These are phyloP conservation scores for Saccharomycopsis sp. DNA, from an alignment of 805 yeast species.

Conservation along the genomic window DNA sequence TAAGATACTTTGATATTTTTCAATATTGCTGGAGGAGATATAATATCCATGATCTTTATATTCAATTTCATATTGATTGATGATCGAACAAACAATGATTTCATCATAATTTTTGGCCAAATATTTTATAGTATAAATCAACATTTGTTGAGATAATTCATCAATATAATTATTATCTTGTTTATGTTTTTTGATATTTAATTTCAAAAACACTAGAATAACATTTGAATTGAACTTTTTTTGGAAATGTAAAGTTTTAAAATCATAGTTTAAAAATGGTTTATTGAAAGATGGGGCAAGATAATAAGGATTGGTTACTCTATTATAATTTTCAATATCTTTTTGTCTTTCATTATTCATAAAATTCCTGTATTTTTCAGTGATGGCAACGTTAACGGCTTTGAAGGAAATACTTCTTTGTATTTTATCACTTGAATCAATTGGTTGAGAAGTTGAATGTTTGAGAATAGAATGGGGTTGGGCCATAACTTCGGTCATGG, in stretches of 20 bases:
- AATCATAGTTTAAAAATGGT: conserved; percentile 14
- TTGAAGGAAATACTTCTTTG: no score
- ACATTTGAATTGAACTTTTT: conserved; percentile 6
- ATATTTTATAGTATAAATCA: conserved; percentile 6
- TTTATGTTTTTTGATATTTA: neutral
- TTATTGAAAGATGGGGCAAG: conserved; percentile 17
- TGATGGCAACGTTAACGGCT: no score
- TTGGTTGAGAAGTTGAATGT: no score
- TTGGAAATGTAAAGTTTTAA: conserved; percentile 4
- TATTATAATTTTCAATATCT: conserved; percentile 13
- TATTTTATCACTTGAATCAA: no score
- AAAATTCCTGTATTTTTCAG: conserved; percentile 13
- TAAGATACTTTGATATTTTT: conserved; percentile 2
- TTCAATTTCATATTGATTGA: conserved; percentile 9
- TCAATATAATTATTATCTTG: conserved; percentile 1
- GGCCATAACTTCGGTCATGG: no score
- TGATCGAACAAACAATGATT: conserved; percentile 7
- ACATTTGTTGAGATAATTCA: conserved; percentile 5
- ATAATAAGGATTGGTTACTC: conserved; percentile 16
- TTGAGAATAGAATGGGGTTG: no score
- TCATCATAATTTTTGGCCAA: conserved; percentile 14
- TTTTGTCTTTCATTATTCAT: conserved; percentile 9
- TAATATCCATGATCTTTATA: conserved; percentile 10
- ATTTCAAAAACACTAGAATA: conserved; percentile 8
- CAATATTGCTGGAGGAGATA: neutral